Percentiles rank a stretch among this genome's conserved stretches.
phyloP scores from a whole-genome alignment of 176 grass and related monocot species.

The Sorghum bicolor region Sorghum_bicolor_NCBIv3 NC_012873.2:63764001-63764500 shows the following conservation, averaged over 20 bases:
- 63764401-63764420: background rate
- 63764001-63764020: slow-evolving; percentile 11
- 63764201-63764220: background rate
- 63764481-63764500: slow-evolving; percentile 55
- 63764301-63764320: slow-evolving; percentile 53
- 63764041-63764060: slow-evolving; percentile 32
- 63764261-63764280: slow-evolving; percentile 38
- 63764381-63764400: background rate
- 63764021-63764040: slow-evolving; percentile 26
- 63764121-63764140: slow-evolving; percentile 14
- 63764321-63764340: slow-evolving; percentile 46
- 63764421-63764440: background rate
- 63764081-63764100: background rate
- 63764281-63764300: slow-evolving; percentile 51
- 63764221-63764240: background rate
- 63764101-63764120: slow-evolving; percentile 31
- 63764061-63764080: slow-evolving; percentile 3
- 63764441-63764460: background rate
- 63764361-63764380: slow-evolving; percentile 12
- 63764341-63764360: slow-evolving; percentile 64
- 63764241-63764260: background rate
- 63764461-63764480: slow-evolving; percentile 8
- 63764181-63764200: background rate
- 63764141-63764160: background rate
- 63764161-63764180: slow-evolving; percentile 20